Evolutionary conservation across 371 early-diverging fungal species (phyloP), one percentile per base, ranked within the genome.

Genomic region (Mucor lusitanicus): DNA sequence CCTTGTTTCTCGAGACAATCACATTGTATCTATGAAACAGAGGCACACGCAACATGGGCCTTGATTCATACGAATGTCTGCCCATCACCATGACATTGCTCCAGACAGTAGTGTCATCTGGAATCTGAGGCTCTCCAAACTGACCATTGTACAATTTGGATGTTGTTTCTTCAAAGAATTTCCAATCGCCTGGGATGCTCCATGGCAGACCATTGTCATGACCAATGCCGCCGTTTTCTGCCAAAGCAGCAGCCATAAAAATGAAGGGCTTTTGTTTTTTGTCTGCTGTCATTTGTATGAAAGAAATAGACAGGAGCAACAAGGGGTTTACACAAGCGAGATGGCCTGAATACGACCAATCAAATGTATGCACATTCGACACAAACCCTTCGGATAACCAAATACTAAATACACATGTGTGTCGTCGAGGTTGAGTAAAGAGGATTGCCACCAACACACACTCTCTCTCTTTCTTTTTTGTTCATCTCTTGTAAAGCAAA

Each of bases 61-160:
- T 91, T 12, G 93, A 91, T 59, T 94, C 93, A 94, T 94, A 97
- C 5, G 95, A 94, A 33, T 80, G 74, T 44, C 96, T 86, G 37
- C 97, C 97, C 92, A 97, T 91, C 69, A 97, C 89, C 58, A 93
- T 91, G 1, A 91, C 93, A 77, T 97, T 97, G 44, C 12, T 39
- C 61, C 64, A 64, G 3, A 56, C 71, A 9, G 35, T 54, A 21
- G 46, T 6, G 54, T 32, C 58, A 2, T 54, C 48, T 33, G 33
- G 19, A 23, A 39, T 69, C 54, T 21, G 66, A 32, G 53, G 32
- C 7, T 32, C 55, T 25, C 56, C 72, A 53, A 53, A 53, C 12
- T 13, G 13, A 3, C 27, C 27, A 53, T 58, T 59, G 19, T 74
- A 78, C 19, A 74, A 57, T 68, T 79, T 78, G 15, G 82, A 88